Conservation (phyloP, 140 eudicot species). For the Ambrosia hybrid region DNA sequence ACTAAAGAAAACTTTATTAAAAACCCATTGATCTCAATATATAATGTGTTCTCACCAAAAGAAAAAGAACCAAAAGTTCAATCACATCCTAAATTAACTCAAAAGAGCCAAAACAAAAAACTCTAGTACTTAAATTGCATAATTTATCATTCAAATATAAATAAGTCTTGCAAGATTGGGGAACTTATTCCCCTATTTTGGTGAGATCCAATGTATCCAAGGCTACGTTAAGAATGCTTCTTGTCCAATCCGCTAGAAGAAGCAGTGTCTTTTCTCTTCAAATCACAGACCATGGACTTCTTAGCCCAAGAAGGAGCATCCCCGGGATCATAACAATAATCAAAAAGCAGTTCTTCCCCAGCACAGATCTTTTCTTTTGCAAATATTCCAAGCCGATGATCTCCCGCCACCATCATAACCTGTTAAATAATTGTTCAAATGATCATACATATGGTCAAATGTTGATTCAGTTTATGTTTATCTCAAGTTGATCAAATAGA, state of each 20-base stretch:
- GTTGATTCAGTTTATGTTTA: neutral
- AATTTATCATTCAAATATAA: neutral
- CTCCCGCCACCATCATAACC: slow-evolving; percentile 97
- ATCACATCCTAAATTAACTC: neutral
- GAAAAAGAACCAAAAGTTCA: neutral
- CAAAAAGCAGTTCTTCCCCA: slow-evolving; percentile 85
- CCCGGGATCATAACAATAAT: slow-evolving; percentile 77
- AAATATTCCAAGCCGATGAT: slow-evolving; percentile 90
- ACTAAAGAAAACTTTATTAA: no score
- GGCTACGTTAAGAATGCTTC: slow-evolving; percentile 25
- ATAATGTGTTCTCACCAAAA: neutral
- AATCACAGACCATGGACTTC: slow-evolving; percentile 63
- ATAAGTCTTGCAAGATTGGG: neutral
- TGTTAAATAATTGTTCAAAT: slow-evolving; percentile 26
- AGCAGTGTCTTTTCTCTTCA: slow-evolving; percentile 48
- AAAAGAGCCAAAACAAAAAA: neutral
- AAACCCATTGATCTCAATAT: neutral
- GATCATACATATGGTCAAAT: neutral
- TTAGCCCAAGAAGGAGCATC: slow-evolving; percentile 90
- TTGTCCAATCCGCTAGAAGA: slow-evolving; percentile 72
- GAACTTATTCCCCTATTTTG: neutral
- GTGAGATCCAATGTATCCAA: no score
- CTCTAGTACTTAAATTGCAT: neutral
- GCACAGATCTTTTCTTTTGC: slow-evolving; percentile 74
- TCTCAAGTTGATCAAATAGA: neutral